Evolutionary conservation across 192 early-diverging fungal genomes (phyloP), one percentile per base, ranked within the genome.

Genomic region (Allomyces arbusculus): DNA sequence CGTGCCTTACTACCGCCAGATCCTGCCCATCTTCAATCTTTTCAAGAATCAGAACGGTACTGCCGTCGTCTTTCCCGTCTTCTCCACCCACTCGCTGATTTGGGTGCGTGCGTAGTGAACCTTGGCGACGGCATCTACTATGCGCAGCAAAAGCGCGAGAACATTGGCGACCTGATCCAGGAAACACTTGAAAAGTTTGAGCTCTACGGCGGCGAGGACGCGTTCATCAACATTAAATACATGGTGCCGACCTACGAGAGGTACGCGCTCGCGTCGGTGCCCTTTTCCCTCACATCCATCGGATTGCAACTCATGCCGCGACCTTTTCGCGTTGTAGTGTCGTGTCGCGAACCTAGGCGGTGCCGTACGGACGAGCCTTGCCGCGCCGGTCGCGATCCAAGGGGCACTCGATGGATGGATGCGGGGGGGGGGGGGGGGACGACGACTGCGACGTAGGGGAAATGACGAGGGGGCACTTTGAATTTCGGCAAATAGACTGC

Each of bases 171-270:
- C 69, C 69, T 83, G 58, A 83, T 83, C 65, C 79, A 83, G 67
- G 82, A 83, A 64, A 83, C 82, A 14, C 71, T 83, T 16, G 82
- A 83, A 63, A 83, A 83, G 68, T 83, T 83, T 75, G 82, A 83
- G 69, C 66, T 83, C 44, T 79, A 78, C 0, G 82, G 82, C 23
- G 82, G 82, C 22, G 82, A 83, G 67, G 82, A 83, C 65, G 82
- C 82, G n/a, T 83, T 83, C 72, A 83, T 83, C 71, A 83, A 83
- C 70, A 83, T 83, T 75, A 83, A 83, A 69, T 83, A 83, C 69
- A 83, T 83, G 82, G 78, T 83, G 33, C 72, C 73, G 16, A 74
- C 73, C 12, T 74, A 74, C 33, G 73, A 74, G 50, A 58, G 50
- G 50, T 58, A 58, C 20, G 50, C 7, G 33, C 7, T 28, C 26